Evolutionary conservation across 2,329 filamentous ascomycete genomes (phyloP).

Genomic region (Amesomyces nigricolor): DNA sequence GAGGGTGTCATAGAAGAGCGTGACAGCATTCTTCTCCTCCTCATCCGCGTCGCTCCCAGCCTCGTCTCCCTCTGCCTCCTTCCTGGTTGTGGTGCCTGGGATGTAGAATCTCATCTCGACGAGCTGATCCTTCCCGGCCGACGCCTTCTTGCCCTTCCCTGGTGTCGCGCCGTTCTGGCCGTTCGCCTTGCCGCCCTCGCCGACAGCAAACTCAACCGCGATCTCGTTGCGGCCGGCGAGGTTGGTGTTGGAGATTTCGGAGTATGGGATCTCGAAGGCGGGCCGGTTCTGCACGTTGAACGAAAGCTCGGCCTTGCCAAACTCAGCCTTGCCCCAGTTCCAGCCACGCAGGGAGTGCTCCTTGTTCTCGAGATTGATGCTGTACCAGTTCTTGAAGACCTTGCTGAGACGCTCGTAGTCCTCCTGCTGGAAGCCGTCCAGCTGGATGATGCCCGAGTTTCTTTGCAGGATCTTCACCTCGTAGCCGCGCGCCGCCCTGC

Average conservation of each 20-base stretch:
- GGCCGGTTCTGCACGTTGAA: slow-evolving; percentile 98
- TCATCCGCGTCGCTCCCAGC: slow-evolving; percentile 61
- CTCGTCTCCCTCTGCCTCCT: slow-evolving; percentile 67
- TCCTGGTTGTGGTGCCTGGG: slow-evolving; percentile 78
- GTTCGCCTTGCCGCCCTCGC: slow-evolving; percentile 67
- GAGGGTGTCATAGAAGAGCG: slow-evolving; percentile 94
- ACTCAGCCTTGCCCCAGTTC: slow-evolving; percentile 99
- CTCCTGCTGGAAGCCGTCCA: slow-evolving; percentile 93
- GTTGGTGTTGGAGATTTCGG: slow-evolving; percentile 96
- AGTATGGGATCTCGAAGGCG: slow-evolving; percentile 94
- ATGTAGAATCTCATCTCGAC: slow-evolving; percentile 99
- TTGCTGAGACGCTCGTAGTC: slow-evolving; percentile 88
- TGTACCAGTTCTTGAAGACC: slow-evolving; percentile 98
- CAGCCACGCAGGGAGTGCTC: slow-evolving; percentile 94
- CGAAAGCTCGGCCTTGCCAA: slow-evolving; percentile 86
- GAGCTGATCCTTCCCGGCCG: slow-evolving; percentile 82
- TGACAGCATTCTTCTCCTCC: slow-evolving; percentile 91
- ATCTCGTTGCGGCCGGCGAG: slow-evolving; percentile 96
- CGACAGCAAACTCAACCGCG: slow-evolving; percentile 84
- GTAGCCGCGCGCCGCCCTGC: slow-evolving; percentile 82
- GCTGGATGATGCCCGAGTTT: slow-evolving; percentile 78
- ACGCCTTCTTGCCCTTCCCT: slow-evolving; percentile 80
- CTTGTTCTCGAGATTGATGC: slow-evolving; percentile 82
- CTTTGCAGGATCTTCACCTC: slow-evolving; percentile 89
- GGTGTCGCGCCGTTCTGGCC: slow-evolving; percentile 67